A percentile compares a stretch with the other conserved stretches of the same genome.
phyloP scores from a whole-genome alignment of 139 green algal species.

The Limnomonas spitsbergensis region DNA sequence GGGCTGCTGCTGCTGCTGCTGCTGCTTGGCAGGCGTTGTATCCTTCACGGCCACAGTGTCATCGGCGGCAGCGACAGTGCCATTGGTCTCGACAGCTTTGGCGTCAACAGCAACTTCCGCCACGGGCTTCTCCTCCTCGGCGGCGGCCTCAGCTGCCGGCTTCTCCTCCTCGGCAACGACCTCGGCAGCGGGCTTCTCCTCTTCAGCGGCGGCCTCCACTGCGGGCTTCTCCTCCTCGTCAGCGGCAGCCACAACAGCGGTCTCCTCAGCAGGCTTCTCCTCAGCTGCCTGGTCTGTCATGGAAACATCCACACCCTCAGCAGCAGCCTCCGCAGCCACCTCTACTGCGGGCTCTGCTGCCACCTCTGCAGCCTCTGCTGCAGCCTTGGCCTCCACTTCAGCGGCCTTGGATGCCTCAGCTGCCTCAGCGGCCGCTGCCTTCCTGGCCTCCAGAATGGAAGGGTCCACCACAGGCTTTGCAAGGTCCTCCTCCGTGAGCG shows the following conservation, averaged over 20 bases:
- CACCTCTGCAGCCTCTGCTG: too few species aligned
- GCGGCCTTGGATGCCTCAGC: too few species aligned
- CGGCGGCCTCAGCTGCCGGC: neutral
- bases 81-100: neutral
- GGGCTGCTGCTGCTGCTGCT: neutral
- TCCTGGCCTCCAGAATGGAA: too few species aligned
- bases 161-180: neutral
- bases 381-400: too few species aligned
- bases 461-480: constrained; percentile 7
- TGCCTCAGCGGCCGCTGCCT: too few species aligned
- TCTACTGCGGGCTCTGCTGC: neutral
- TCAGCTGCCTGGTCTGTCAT: neutral
- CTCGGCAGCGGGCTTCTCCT: too few species aligned
- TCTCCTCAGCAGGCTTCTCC: neutral
- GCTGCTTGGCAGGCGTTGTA: constrained; percentile 1
- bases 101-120: neutral
- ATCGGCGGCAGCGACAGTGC: neutral
- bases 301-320: neutral
- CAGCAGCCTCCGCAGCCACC: neutral
- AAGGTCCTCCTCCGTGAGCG: constrained; percentile 20
- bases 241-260: too few species aligned
- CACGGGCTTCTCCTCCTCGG: neutral
- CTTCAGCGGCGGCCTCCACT: neutral
- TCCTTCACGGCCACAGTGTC: neutral
- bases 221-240: too few species aligned